Evolutionary conservation across 192 early-diverging fungal species (phyloP), one percentile per base, ranked within the genome.

Genomic region (Podila minutissima): DNA sequence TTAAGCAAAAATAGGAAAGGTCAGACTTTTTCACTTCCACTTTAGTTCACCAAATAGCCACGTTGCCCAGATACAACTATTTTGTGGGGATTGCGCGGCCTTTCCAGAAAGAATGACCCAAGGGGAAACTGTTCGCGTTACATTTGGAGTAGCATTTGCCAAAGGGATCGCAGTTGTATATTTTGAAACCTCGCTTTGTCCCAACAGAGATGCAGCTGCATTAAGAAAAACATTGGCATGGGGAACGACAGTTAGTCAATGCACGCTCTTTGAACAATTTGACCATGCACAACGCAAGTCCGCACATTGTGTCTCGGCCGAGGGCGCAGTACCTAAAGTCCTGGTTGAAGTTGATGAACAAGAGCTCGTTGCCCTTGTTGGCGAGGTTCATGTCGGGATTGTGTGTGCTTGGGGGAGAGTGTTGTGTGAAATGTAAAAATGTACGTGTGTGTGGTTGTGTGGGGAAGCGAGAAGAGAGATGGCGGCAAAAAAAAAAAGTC

Each of bases 131-230:
- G 26, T 17, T 64, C 53, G 53, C 77, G 77, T 55, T 90, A 94
- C 93, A 65, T 86, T 94, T 94, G 59, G 91, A 89, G 82, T 95
- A 96, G 85, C 95, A 96, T 71, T 96, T 97, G 38, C 95, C 96
- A 83, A 97, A 97, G 20, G 97, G 98, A 82, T 97, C 96, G 85
- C 93, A 95, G 84, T 96, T 99, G 89, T 95, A 99, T 75, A 99
- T 98, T 77, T 92, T 92, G 89, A 97, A 98, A 13, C 97, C 97
- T 64, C 89, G 77, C 49, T 89, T 85, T 17, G 92, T 92, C 3
- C 95, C 95, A 12, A 97, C 95, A 65, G 96, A 95, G 28, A 98
- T 88, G 84, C 97, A 98, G 71, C 92, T 93, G 64, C 28, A 59
- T 59, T 38, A 33, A n/a, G 33, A 61, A 28, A 55, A 48, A 33